Percentiles rank a stretch among this genome's conserved stretches.
phyloP scores from a whole-genome alignment of 108 stramenopile genomes.

The Heterococcus sp. region DNA sequence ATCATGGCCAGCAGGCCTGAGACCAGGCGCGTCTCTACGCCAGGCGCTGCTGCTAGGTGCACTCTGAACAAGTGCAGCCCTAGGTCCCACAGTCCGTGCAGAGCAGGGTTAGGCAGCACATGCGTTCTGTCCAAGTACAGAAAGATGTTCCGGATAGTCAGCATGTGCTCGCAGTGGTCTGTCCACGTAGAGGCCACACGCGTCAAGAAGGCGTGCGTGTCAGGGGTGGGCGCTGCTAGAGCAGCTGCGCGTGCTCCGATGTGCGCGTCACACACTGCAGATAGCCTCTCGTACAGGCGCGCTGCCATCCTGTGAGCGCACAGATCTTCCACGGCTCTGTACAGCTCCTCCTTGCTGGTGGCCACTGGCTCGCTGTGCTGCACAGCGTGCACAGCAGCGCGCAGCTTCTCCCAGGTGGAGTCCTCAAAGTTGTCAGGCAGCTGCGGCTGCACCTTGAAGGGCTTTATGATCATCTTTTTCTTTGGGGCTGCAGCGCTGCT shows the following conservation, averaged over 20 bases:
- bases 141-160: constrained; percentile 71
- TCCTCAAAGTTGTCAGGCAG: constrained; percentile 57
- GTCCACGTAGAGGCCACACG: constrained; percentile 51
- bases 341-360: constrained; percentile 61
- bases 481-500: constrained; percentile 14
- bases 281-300: constrained; percentile 57
- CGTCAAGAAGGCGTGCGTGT: constrained; percentile 50
- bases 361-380: constrained; percentile 45
- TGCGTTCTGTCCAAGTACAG: constrained; percentile 71
- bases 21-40: constrained; percentile 41
- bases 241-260: constrained; percentile 11
- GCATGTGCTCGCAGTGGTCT: constrained; percentile 63
- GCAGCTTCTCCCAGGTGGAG: constrained; percentile 53
- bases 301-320: constrained; percentile 62
- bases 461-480: constrained; percentile 58
- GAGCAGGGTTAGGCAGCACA: constrained; percentile 47
- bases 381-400: constrained; percentile 52
- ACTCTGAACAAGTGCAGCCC: constrained; percentile 52
- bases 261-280: constrained; percentile 43
- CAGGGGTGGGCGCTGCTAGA: constrained; percentile 22
- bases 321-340: constrained; percentile 59
- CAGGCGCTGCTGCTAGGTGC: constrained; percentile 8
- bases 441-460: constrained; percentile 60
- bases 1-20: constrained; percentile 40
- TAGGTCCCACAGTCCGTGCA: constrained; percentile 52